phyloP scores from a whole-genome alignment of 345 rosid genomes.

The Populus davidiana region DNA sequence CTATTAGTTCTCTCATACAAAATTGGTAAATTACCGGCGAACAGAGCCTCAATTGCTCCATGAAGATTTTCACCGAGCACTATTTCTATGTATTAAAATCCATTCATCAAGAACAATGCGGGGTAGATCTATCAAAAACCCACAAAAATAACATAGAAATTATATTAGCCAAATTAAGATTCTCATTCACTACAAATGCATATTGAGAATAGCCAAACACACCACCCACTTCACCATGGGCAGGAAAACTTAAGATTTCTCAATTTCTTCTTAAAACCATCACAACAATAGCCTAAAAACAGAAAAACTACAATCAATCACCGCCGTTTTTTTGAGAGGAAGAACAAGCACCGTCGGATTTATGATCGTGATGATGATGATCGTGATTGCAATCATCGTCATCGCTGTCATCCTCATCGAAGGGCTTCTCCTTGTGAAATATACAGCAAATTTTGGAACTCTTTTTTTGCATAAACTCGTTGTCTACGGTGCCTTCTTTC shows the following conservation, averaged over 20 bases:
- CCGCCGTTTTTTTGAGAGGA: neutral
- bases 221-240: no score
- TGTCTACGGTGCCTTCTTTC: slow-evolving; percentile 94
- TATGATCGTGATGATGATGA: slow-evolving; percentile 22
- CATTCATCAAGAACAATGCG: neutral
- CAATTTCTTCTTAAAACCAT: neutral
- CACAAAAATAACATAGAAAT: neutral
- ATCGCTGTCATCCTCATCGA: slow-evolving; percentile 84
- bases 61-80: neutral
- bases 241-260: neutral
- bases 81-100: neutral
- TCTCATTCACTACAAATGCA: no score
- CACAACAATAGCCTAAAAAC: neutral
- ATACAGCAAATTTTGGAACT: slow-evolving; percentile 97
- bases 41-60: neutral
- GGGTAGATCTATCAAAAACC: neutral
- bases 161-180: neutral
- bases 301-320: neutral
- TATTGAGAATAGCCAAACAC: no score
- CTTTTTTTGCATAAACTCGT: slow-evolving; percentile 94
- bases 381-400: slow-evolving; percentile 35
- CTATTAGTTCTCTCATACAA: neutral
- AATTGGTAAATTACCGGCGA: neutral
- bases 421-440: slow-evolving; percentile 89
- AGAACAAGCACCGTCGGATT: slow-evolving; percentile 22